Evolutionary conservation across 768 basidiomycete species (phyloP).

Genomic region (Lentinula guzmanii): DNA sequence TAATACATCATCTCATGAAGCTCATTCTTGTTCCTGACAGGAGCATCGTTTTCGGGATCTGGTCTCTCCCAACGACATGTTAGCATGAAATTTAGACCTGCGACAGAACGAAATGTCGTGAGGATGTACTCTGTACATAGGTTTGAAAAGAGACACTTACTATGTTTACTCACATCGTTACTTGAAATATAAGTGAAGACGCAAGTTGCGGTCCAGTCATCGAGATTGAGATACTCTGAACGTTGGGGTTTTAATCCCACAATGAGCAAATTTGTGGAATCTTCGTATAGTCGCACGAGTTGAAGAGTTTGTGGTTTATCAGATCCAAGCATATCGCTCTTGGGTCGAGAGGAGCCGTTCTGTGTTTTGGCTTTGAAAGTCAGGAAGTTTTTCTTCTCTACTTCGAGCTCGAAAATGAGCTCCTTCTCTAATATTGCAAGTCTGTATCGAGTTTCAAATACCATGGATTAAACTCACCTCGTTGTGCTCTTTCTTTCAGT

Average conservation of each 20-base stretch:
- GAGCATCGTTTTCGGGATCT: constrained; percentile 21
- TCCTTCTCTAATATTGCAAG: constrained; percentile 36
- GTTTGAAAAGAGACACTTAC: constrained; percentile 19
- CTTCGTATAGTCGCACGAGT: constrained; percentile 77
- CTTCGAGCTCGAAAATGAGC: constrained; percentile 58
- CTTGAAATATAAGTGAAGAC: constrained; percentile 51
- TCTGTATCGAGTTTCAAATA: constrained; percentile 1
- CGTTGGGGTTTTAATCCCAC: constrained; percentile 44
- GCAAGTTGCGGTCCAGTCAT: constrained; percentile 62
- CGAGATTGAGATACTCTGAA: constrained; percentile 33
- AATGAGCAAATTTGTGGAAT: constrained; percentile 76
- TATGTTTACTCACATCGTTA: constrained; percentile 23
- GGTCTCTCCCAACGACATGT: constrained; percentile 38
- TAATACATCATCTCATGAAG: constrained; percentile 50
- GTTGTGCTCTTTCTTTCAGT: constrained; percentile 37
- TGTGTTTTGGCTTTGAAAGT: constrained; percentile 31
- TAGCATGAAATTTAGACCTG: constrained; percentile 59
- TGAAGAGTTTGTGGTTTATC: constrained; percentile 55
- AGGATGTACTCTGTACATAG: constrained; percentile 5
- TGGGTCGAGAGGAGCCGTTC: constrained; percentile 29
- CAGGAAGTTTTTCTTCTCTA: constrained; percentile 44
- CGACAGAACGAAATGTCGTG: not conserved
- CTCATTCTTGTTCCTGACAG: constrained; percentile 28
- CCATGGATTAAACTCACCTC: constrained; percentile 31
- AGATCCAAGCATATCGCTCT: constrained; percentile 24